Conservation (phyloP, 163 green algal species). For the Chlamydomonas reinhardtii region DNA sequence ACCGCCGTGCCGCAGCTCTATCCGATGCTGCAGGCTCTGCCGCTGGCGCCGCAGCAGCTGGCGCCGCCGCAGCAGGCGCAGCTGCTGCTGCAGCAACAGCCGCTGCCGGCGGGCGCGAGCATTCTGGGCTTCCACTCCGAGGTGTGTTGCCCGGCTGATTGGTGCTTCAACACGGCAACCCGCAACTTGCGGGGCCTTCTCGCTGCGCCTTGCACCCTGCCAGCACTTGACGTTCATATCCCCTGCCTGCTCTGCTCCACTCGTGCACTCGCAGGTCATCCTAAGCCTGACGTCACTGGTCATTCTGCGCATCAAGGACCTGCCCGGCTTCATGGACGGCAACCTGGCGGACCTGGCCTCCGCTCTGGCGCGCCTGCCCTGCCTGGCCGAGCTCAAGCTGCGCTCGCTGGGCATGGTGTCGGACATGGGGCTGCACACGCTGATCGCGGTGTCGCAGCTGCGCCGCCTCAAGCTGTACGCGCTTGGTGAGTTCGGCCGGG, state of each 20-base stretch:
- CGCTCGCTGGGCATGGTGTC: slow-evolving; percentile 27
- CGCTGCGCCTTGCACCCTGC: no score
- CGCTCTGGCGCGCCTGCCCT: slow-evolving; percentile 24
- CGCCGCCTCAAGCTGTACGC: slow-evolving; percentile 45
- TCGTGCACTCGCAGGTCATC: no score
- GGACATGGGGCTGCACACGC: slow-evolving; percentile 30
- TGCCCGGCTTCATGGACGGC: slow-evolving; percentile 39
- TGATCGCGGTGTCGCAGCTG: slow-evolving; percentile 30
- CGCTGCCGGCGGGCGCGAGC: background rate
- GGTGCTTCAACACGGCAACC: no score
- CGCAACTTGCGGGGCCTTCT: no score
- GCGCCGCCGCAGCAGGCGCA: no score
- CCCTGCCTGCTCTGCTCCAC: no score
- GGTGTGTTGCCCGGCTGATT: background rate
- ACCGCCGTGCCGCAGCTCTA: slow-evolving; percentile 28
- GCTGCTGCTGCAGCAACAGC: slow-evolving; percentile 10
- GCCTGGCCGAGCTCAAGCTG: slow-evolving; percentile 46
- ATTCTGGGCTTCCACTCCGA: slow-evolving; percentile 38
- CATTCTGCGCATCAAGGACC: slow-evolving; percentile 46
- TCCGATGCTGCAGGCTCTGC: background rate
- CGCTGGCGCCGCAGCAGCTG: no score
- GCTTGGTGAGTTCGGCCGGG: slow-evolving; percentile 8
- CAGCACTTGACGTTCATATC: no score
- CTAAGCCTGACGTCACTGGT: background rate
- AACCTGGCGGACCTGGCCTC: slow-evolving; percentile 34